Conservation (phyloP, 768 basidiomycete genomes). For the Phaeotremella skinneri region DNA sequence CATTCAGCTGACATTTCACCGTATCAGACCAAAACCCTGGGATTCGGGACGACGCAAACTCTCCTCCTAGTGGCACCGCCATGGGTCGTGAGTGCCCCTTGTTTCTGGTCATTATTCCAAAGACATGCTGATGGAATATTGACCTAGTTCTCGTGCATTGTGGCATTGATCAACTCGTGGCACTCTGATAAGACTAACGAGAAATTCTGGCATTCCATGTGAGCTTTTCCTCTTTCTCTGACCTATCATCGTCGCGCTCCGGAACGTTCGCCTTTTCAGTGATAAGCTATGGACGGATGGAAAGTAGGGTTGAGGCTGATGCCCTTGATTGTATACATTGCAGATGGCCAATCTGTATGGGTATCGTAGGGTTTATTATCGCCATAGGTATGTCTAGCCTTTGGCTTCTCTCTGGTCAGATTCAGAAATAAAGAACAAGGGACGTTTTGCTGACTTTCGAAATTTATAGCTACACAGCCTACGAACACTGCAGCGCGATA, state of each 20-base stretch:
- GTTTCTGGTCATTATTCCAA: slow-evolving; percentile 8
- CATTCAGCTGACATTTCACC: neutral
- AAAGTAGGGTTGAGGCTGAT: neutral
- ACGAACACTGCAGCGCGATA: slow-evolving; percentile 33
- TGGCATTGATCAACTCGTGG: slow-evolving; percentile 57
- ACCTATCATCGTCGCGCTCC: slow-evolving; percentile 33
- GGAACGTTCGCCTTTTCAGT: no score
- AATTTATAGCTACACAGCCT: slow-evolving; percentile 6
- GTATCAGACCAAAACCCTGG: slow-evolving; percentile 30
- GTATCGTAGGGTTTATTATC: slow-evolving; percentile 58
- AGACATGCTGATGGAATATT: neutral
- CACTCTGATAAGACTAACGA: slow-evolving; percentile 70
- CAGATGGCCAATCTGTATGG: slow-evolving; percentile 51
- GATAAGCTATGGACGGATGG: neutral
- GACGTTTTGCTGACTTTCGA: neutral
- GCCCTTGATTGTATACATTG: neutral
- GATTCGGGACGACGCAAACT: slow-evolving; percentile 38
- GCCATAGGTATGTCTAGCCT: slow-evolving; percentile 41
- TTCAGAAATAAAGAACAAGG: neutral
- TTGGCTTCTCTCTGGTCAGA: neutral
- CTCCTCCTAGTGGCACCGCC: slow-evolving; percentile 40
- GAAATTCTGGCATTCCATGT: slow-evolving; percentile 63
- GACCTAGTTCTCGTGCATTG: slow-evolving; percentile 28
- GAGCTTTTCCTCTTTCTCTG: slow-evolving; percentile 29
- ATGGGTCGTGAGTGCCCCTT: slow-evolving; percentile 29